These are phyloP conservation scores for Immersiporthe knoxdaviesiana DNA, from an alignment of 2,329 filamentous ascomycete genomes.

Conservation along the genomic window DNA sequence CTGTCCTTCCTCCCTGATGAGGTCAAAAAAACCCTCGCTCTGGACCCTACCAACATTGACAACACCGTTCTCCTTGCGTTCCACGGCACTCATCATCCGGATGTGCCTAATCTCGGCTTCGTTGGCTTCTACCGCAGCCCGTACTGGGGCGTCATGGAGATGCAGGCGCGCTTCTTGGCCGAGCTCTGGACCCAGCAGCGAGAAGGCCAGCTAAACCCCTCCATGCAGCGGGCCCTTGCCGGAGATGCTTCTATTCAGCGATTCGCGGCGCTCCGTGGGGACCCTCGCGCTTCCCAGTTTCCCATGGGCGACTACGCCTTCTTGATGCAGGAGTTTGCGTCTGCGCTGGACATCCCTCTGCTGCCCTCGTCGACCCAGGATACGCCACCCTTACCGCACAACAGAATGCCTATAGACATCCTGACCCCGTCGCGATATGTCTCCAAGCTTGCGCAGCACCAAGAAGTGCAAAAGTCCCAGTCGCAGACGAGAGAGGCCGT, in stretches of 20 bases:
- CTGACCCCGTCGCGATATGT: constrained; percentile 61
- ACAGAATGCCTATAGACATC: constrained; percentile 53
- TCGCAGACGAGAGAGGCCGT: constrained; percentile 50
- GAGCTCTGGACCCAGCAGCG: constrained; percentile 56
- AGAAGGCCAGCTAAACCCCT: constrained; percentile 34
- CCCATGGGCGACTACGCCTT: constrained; percentile 83
- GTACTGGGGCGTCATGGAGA: constrained; percentile 86
- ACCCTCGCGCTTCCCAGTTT: constrained; percentile 66
- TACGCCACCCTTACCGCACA: constrained; percentile 46
- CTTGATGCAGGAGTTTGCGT: constrained; percentile 71
- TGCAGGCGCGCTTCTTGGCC: constrained; percentile 75
- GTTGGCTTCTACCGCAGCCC: constrained; percentile 84
- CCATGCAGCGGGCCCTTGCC: constrained; percentile 46
- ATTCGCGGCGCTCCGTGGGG: constrained; percentile 55
- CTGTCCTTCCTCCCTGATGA: constrained; percentile 65
- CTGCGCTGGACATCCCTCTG: constrained; percentile 57
- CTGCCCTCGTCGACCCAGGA: constrained; percentile 37
- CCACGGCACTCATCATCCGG: constrained; percentile 64
- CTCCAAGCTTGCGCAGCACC: constrained; percentile 42
- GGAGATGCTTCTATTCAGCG: constrained; percentile 49
- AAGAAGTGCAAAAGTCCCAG: constrained; percentile 48
- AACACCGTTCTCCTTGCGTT: constrained; percentile 70
- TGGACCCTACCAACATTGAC: constrained; percentile 56
- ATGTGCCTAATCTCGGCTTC: constrained; percentile 70
- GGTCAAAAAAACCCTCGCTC: constrained; percentile 59